Evolutionary conservation across 495 filamentous ascomycete species (phyloP), one percentile per base, ranked within the genome.

Genomic region (Penicillium dipodomyicola): DNA sequence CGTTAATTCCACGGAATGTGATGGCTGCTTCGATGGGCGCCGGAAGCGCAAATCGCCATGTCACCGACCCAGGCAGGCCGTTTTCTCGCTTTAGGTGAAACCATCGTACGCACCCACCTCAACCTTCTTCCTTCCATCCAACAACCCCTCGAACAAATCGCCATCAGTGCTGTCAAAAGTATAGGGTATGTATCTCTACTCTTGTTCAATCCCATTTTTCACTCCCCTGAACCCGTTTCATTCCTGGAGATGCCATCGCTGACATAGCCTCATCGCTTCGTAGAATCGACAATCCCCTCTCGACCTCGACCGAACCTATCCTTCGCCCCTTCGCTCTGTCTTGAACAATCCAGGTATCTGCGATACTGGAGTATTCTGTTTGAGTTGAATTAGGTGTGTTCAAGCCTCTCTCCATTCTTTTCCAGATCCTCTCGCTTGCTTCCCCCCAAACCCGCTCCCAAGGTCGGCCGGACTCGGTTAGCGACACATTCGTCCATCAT

Each of bases 71-170:
- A 69, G 63, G 62, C 65, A 64, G 63, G 56, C 66, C 64, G 66
- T 63, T 68, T 72, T 74, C 68, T 74, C 72, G 72, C 68, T 70
- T 72, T 66, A 69, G 64, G 71, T 75, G 72, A 75, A 77, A 77
- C 72, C 67, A 67, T 71, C 71, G 67, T 72, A 72, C 70, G 46
- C 67, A 72, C 66, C 65, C 56, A 67, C 65, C 62, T 60, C 63
- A 59, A 69, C 65, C 56, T 65, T 60, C 67, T 54, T 57, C 58
- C 47, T 37, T 29, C 40, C 54, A 46, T 56, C 56, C 58, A 55
- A 57, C 60, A 53, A 32, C 55, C 35, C 49, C 44, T 41, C 47
- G 32, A 57, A 45, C 50, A 47, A 29, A 39, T 55, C 45, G 39
- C 60, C 52, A 39, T 56, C 55, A 56, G 47, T 42, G 54, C 52